Conservation (phyloP, 2,329 filamentous ascomycete species). For the Aureobasidium sp. region DNA sequence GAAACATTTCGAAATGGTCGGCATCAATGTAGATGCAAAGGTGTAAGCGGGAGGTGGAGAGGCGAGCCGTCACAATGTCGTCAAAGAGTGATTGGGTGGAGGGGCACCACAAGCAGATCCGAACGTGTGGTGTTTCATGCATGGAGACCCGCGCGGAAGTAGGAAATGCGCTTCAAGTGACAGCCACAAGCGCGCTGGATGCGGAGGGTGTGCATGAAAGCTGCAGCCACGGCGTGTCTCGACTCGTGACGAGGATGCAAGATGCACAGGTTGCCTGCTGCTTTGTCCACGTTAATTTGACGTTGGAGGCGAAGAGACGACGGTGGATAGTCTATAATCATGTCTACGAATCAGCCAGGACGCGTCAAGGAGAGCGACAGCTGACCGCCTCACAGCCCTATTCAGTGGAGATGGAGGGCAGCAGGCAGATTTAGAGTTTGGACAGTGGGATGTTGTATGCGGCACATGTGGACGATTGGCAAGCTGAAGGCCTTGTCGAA, state of each 20-base stretch:
- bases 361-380: neutral
- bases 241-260: constrained; percentile 3
- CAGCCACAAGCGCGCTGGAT: constrained; percentile 8
- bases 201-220: constrained; percentile 4
- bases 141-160: constrained; percentile 4
- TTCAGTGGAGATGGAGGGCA: neutral
- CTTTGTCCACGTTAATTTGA: neutral
- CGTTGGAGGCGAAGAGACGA: neutral
- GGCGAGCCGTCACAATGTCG: neutral
- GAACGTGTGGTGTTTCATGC: neutral
- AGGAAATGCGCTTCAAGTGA: neutral
- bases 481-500: neutral
- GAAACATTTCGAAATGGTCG: neutral
- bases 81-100: neutral
- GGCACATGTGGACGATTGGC: neutral
- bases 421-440: neutral
- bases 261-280: neutral
- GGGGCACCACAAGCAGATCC: neutral
- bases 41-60: neutral
- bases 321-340: neutral
- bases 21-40: neutral
- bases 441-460: neutral
- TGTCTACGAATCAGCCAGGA: neutral
- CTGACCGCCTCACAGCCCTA: neutral
- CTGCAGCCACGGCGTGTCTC: constrained; percentile 5